Base-by-base conservation (phyloP, 202 grass and related monocot genomes). In the Schoenoplectus tabernaemontani region DNA sequence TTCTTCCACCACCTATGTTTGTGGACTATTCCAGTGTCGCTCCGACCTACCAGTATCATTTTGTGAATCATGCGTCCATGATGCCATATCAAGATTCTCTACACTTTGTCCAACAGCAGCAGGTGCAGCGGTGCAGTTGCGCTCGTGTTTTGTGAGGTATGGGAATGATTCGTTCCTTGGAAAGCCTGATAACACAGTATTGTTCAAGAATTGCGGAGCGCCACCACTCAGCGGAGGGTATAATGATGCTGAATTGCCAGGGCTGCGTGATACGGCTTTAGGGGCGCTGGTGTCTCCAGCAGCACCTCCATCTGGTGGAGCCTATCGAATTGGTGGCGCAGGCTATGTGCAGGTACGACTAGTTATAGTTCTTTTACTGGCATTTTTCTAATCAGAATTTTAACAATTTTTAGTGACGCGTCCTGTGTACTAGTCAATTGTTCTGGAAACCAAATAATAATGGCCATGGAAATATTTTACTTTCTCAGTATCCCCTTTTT, bases 131-230 rank as follows among this genome's bases (percentile, higher is more conserved):
- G 84, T 94, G 73, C 94, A 97, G 91, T 78, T 97, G 53, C 81
- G 84, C n/a, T 86, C 83, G 6, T 97, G 94, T 84, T 92, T 97
- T 77, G 68, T 97, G 80, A 89, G 89, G 43, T 97, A 93, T 68
- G 87, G 91, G 0, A 97, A 97, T 65, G 91, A 97, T 48, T 86
- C 91, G 1, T 97, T 97, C 87, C 84, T 97, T 28, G 91, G 94
- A 1, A 92, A 84, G 81, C 86, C 83, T 64, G 91, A 97, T 85
- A 93, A 89, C 12, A 15, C 84, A 10, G 83, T 93, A 59, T 86
- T 97, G 11, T 92, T 88, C 87, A 93, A 87, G 80, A 93, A 87
- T 84, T 97, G 94, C 64, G 86, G 89, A 80, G 84, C 88, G 11
- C 32, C 86, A 39, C 38, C 12, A 47, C 7, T 46, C 7, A 77